Evolutionary conservation across 1,284 basidiomycete species (phyloP), one percentile per base, ranked within the genome.

Genomic region (Kwoniella shivajii): DNA sequence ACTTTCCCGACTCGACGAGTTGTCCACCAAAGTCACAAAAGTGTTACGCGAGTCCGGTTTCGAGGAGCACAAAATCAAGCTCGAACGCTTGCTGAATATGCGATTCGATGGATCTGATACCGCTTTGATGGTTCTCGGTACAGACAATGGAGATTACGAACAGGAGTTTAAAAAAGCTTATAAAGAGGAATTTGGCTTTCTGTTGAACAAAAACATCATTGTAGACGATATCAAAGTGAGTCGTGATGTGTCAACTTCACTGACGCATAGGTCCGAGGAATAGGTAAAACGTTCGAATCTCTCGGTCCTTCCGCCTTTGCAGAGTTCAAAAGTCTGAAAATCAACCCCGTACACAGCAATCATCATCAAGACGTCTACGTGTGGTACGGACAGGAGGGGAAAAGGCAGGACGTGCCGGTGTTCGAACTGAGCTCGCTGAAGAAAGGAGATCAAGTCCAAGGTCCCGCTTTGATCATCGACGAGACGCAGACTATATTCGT

Each of bases 151-250:
- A 66, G 88, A 93, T 72, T 92, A 89, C 73, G 86, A 87, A 67
- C 81, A 81, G 0, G 89, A 86, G 5, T 98, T 97, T 81, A 86
- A 84, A 72, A 77, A 83, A 46, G 82, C 83, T 49, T 91, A 93
- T 78, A 88, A 85, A 76, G 77, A 84, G 20, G 89, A 93, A 76
- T 99, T 98, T 71, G 95, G 94, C 1, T 98, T 98, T 80, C 78
- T 94, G 59, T 81, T 97, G 22, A 87, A 90, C 58, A 89, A 89
- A 66, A 80, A 80, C 20, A 84, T 97, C 65, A 84, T 92, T 44
- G 88, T 95, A 10, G 93, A 96, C 74, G 93, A 97, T 78, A 81
- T 98, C 77, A 92, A 95, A 80, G 91, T 89, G 26, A 58, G 80
- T 58, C 13, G 6, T 13, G 38, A 43, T 26, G 6, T 16, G 14